These are phyloP conservation scores for Cercophora sp. DNA, from an alignment of 495 filamentous ascomycete genomes.

Conservation along the genomic window DNA sequence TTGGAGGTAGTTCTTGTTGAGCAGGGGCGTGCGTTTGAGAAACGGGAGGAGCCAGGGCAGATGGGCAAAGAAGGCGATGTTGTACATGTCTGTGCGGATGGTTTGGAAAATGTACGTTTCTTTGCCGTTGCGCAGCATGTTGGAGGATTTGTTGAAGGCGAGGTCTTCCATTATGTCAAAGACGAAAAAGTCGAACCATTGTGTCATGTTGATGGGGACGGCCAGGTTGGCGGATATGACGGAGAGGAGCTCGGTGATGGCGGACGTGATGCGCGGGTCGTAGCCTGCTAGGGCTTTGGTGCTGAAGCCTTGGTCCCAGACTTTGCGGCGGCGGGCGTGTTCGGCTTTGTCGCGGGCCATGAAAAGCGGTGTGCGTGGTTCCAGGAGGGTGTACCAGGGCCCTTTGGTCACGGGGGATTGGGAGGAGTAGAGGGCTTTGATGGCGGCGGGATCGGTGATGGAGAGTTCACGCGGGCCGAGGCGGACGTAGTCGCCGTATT, in stretches of 20 bases:
- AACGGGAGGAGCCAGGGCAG: slow-evolving; percentile 24
- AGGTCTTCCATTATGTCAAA: slow-evolving; percentile 55
- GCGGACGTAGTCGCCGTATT: slow-evolving; percentile 42
- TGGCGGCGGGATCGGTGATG: slow-evolving; percentile 50
- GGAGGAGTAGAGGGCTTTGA: slow-evolving; percentile 57
- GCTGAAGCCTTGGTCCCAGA: slow-evolving; percentile 24
- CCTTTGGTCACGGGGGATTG: slow-evolving; percentile 35
- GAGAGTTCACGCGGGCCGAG: slow-evolving; percentile 43
- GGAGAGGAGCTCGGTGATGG: slow-evolving; percentile 17
- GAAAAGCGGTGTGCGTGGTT: slow-evolving; percentile 35
- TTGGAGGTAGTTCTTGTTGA: slow-evolving; percentile 18
- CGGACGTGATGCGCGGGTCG: slow-evolving; percentile 17
- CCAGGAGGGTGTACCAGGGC: slow-evolving; percentile 44
- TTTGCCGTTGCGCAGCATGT: slow-evolving; percentile 18
- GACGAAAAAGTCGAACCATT: slow-evolving; percentile 45
- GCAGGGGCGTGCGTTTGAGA: slow-evolving; percentile 16
- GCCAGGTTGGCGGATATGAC: slow-evolving; percentile 4
- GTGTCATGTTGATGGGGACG: slow-evolving; percentile 34
- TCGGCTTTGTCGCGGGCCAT: slow-evolving; percentile 33
- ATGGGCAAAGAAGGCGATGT: slow-evolving; percentile 21
- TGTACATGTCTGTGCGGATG: slow-evolving; percentile 21
- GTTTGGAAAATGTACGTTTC: slow-evolving; percentile 17
- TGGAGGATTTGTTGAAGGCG: slow-evolving; percentile 44
- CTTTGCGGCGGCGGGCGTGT: slow-evolving; percentile 23
- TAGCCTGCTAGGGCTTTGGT: slow-evolving; percentile 20